A percentile compares a stretch with the other conserved stretches of the same genome.
These are phyloP conservation scores for Pelargonium nanum DNA, from an alignment of 345 rosid species.

Conservation along the genomic window DNA sequence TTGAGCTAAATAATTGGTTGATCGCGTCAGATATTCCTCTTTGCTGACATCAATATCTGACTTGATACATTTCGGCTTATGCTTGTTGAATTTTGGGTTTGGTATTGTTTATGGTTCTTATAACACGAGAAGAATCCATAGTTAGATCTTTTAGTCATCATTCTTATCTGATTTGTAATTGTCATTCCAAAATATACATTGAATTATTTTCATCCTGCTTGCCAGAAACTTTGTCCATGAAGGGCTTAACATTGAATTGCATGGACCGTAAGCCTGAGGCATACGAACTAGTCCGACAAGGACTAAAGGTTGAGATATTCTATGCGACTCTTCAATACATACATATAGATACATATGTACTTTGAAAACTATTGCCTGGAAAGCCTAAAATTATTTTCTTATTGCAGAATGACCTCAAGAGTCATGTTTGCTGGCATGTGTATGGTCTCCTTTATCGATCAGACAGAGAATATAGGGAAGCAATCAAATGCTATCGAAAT, in stretches of 20 bases:
- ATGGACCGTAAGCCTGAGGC: constrained; percentile 99
- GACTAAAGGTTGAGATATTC: constrained; percentile 59
- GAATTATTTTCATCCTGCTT: constrained; percentile 7
- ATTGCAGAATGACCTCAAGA: constrained; percentile 92
- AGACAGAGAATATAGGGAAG: constrained; percentile 97
- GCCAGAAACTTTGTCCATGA: constrained; percentile 96
- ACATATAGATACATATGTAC: background rate
- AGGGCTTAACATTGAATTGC: constrained; percentile 93
- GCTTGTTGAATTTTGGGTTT: background rate
- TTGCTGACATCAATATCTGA: background rate
- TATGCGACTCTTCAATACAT: constrained; percentile 5
- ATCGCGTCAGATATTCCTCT: background rate
- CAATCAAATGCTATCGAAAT: constrained; percentile 94
- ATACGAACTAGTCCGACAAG: constrained; percentile 90
- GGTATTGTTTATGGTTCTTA: background rate
- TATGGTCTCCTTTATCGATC: constrained; percentile 96
- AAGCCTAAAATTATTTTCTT: constrained; percentile 12
- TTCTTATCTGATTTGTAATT: background rate
- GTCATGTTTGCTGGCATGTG: constrained; percentile 99
- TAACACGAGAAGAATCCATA: background rate
- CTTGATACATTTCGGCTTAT: background rate
- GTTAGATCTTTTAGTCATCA: background rate
- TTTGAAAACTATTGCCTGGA: background rate
- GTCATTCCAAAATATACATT: constrained; percentile 3
- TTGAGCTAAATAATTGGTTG: too few species aligned